A percentile compares a stretch with the other conserved stretches of the same genome.
Evolutionary conservation across 352 stramenopile species (phyloP).

Genomic region (Pythium brachiatum): DNA sequence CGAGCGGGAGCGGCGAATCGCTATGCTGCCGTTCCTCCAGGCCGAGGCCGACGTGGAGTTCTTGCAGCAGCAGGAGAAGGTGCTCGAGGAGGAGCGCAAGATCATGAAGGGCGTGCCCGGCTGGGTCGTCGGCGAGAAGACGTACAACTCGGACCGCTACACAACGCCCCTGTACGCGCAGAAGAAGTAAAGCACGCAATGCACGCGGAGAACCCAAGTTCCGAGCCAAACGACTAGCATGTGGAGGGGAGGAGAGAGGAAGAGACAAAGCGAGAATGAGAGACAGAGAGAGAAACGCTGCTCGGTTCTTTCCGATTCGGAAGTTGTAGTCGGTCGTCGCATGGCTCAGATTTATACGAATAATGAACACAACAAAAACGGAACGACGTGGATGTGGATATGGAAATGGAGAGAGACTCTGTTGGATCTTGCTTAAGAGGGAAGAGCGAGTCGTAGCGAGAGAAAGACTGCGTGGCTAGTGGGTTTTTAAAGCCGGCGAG

Average conservation of each 20-base stretch:
- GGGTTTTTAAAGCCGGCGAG: background rate
- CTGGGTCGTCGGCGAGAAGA: conserved; percentile 86
- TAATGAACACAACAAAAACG: conserved; percentile 17
- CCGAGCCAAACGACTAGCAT: conserved; percentile 1
- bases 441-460: background rate
- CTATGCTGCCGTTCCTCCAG: conserved; percentile 93
- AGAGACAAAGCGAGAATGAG: too few relatives aligned
- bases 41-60: conserved; percentile 94
- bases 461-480: background rate
- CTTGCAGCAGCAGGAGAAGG: conserved; percentile 81
- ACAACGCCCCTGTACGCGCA: conserved; percentile 74
- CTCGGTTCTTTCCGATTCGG: too few relatives aligned
- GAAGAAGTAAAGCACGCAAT: conserved; percentile 78
- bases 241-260: background rate
- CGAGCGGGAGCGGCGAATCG: conserved; percentile 91
- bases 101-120: conserved; percentile 95
- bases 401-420: conserved; percentile 25
- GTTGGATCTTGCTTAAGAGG: background rate
- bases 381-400: background rate
- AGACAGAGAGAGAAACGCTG: too few relatives aligned
- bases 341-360: conserved; percentile 16
- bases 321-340: background rate
- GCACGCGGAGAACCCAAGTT: background rate
- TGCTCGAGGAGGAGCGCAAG: conserved; percentile 89
- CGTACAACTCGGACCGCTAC: conserved; percentile 89